Percentiles rank a stretch among this genome's conserved stretches.
These are phyloP conservation scores for Forsythia viridissima DNA, from an alignment of 257 asterid species.

Conservation along the genomic window DNA sequence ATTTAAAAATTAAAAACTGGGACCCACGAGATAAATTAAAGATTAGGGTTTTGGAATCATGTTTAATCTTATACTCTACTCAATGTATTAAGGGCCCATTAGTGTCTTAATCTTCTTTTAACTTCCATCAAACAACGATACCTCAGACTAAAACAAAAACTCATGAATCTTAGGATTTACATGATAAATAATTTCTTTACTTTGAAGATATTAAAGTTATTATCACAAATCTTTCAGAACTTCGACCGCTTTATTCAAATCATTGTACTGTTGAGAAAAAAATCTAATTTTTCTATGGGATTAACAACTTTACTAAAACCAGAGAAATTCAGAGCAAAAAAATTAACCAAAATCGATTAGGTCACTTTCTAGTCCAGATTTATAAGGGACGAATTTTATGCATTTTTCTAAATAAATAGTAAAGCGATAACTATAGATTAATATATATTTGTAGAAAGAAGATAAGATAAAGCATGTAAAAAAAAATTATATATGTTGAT, in stretches of 20 bases:
- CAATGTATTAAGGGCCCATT: constrained; percentile 16
- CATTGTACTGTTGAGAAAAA: neutral
- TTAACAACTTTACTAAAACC: neutral
- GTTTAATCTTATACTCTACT: constrained; percentile 28
- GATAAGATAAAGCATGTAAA: too few species aligned
- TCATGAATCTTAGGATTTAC: constrained; percentile 29
- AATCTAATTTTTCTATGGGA: neutral
- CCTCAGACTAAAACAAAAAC: neutral
- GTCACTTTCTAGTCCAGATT: constrained; percentile 10
- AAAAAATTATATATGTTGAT: too few species aligned
- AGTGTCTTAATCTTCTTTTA: constrained; percentile 20
- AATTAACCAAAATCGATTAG: neutral
- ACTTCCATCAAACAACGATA: constrained; percentile 14
- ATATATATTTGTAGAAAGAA: neutral
- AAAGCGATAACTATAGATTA: neutral
- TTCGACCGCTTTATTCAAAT: too few species aligned
- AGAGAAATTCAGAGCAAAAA: neutral
- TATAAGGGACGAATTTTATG: neutral
- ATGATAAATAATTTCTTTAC: constrained; percentile 6
- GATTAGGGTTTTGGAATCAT: constrained; percentile 30
- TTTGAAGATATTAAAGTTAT: constrained; percentile 23
- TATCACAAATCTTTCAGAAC: too few species aligned
- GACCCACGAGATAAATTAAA: constrained; percentile 21
- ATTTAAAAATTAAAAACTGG: constrained; percentile 1
- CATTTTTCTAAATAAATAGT: neutral